Evolutionary conservation across 352 stramenopile species (phyloP).

Genomic region (Globisporangium spiculum): DNA sequence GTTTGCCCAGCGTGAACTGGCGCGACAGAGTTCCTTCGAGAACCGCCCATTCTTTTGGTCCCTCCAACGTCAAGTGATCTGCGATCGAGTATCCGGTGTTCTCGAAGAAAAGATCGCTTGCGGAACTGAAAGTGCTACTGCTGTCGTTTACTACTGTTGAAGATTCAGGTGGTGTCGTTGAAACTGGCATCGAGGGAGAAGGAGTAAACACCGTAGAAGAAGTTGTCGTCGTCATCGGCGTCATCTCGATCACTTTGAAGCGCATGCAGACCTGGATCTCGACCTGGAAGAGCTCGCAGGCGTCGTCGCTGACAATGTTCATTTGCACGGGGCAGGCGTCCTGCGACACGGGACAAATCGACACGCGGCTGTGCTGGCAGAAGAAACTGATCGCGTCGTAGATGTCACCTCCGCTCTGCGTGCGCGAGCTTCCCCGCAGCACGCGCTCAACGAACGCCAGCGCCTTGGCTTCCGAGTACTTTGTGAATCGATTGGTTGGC

Average conservation of each 20-base stretch:
- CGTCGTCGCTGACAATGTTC: conserved; percentile 29
- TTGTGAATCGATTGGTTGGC: conserved; percentile 32
- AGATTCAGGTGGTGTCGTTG: not conserved
- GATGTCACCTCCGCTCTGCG: conserved; percentile 76
- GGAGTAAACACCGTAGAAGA: not conserved
- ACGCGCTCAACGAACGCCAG: conserved; percentile 73
- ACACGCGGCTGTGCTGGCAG: conserved; percentile 53
- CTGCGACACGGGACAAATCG: conserved; percentile 68
- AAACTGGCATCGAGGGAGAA: conserved; percentile 6
- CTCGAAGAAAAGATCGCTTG: not conserved
- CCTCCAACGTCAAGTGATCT: conserved; percentile 14
- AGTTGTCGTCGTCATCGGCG: conserved; percentile 18
- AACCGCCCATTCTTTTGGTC: conserved; percentile 44
- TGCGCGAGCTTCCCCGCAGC: conserved; percentile 61
- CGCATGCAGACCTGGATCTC: conserved; percentile 68
- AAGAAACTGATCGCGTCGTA: conserved; percentile 80
- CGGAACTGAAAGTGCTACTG: not conserved
- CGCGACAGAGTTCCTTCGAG: conserved; percentile 55
- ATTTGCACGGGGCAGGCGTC: conserved; percentile 60
- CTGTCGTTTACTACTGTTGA: not conserved
- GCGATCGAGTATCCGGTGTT: not conserved
- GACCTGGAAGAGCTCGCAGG: conserved; percentile 35
- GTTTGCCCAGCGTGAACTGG: conserved; percentile 53
- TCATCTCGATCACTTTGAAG: conserved; percentile 69
- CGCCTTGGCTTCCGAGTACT: conserved; percentile 45